These are phyloP conservation scores for Orbilia javanica DNA, from an alignment of 2,329 filamentous ascomycete genomes.

Conservation along the genomic window DNA sequence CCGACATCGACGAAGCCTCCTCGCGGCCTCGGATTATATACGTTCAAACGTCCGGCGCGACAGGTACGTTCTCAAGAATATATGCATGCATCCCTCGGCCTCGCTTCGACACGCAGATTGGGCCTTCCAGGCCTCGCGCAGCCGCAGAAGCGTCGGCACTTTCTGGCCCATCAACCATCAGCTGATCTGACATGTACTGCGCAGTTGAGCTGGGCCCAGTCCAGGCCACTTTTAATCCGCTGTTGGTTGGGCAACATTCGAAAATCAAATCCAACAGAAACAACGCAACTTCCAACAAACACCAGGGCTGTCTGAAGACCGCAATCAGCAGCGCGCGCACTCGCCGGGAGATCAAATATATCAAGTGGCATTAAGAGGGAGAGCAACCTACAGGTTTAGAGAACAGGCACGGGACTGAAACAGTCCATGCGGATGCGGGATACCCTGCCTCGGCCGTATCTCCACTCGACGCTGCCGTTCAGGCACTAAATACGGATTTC, in stretches of 20 bases:
- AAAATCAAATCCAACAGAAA: slow-evolving; percentile 19
- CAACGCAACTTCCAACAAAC: slow-evolving; percentile 20
- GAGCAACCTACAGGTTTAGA: background rate
- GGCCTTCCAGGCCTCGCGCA: no score
- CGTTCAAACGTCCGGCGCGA: no score
- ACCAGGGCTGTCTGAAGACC: background rate
- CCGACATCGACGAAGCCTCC: no score
- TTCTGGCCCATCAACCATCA: background rate
- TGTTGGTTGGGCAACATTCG: background rate
- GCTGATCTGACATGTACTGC: no score
- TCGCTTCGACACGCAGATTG: no score
- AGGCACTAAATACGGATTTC: background rate
- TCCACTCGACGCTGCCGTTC: background rate
- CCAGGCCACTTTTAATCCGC: slow-evolving; percentile 13
- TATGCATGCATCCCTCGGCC: no score
- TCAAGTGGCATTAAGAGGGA: background rate
- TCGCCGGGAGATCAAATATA: background rate
- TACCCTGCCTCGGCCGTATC: background rate
- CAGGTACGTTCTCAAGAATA: no score
- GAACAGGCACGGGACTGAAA: background rate
- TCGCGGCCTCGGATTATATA: no score
- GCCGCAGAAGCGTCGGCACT: background rate
- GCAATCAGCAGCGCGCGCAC: background rate
- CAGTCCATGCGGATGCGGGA: background rate
- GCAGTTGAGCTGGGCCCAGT: background rate